Base-by-base conservation (phyloP, 179 eudicot species). In the Camellia oleifera region DNA sequence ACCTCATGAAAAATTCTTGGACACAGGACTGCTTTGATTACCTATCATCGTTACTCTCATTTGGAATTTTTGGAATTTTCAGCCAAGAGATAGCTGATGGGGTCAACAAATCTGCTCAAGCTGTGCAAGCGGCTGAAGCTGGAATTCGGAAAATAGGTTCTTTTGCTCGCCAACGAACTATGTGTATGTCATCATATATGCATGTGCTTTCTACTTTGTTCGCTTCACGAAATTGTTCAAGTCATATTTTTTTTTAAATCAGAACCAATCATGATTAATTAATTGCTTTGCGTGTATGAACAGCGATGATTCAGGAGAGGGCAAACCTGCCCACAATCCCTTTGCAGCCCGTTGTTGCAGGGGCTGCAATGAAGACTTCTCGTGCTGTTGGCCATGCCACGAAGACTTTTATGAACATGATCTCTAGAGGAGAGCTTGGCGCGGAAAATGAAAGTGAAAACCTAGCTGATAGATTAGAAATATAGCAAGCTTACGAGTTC, bases 81-180 rank as follows among this genome's bases (percentile, higher is more conserved):
- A 95, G 99, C 86, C 95, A 92, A 74, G 99, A 94, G 88, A 87
- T 94, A 82, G 78, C 98, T 69, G 92, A 88, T 71, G 99, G 99
- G 66, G 94, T 95, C 63, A 88, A 81, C 87, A 95, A 94, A 83
- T 95, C 98, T 70, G 88, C 92, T 75, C 96, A 95, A 90, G 96
- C 87, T 75, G 95, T 95, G 85, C 91, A 95, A 89, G 97, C 98
- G 58, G 99, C 98, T 45, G 86, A 92, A 87, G 90, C 90, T 79
- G 99, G 99, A 84, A 82, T 92, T 63, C 89, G 85, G 57, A 91
- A 90, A 85, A 87, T 94, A 44, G 97, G 99, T 74, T 82, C 96
- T 80, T 81, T 86, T 78, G 99, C 99, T 84, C 94, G 88, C 77
- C 82, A 92, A 67, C 91, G 87, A 72, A 92, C 97, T 60, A 83